A percentile compares a stretch with the other conserved stretches of the same genome.
These are phyloP conservation scores for Symbiodinium natans DNA, from an alignment of 73 alveolate species.

Conservation along the genomic window DNA sequence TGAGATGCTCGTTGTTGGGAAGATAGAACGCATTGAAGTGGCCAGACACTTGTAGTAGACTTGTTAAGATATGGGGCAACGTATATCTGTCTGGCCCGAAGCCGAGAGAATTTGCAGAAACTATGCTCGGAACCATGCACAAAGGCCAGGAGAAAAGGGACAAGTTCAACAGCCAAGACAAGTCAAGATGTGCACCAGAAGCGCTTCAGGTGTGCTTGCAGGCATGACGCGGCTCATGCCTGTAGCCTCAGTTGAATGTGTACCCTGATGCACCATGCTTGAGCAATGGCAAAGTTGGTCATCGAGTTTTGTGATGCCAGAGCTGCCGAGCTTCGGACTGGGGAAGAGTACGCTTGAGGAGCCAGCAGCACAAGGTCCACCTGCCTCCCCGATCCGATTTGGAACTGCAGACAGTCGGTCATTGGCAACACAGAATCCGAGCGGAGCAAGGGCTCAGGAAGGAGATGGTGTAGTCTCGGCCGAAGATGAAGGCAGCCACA, in stretches of 20 bases:
- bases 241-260: background rate
- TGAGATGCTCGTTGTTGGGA: background rate
- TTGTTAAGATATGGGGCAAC: background rate
- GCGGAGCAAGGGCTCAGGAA: background rate
- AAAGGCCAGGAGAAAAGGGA: background rate
- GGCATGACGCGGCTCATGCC: too few relatives aligned
- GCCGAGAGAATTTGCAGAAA: background rate
- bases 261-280: background rate
- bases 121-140: background rate
- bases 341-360: background rate
- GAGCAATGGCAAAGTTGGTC: background rate
- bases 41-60: too few relatives aligned
- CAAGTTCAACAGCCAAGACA: background rate
- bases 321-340: background rate
- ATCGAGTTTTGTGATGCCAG: background rate
- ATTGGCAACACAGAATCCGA: too few relatives aligned
- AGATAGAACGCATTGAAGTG: slow-evolving; percentile 15
- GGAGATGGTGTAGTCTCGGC: background rate
- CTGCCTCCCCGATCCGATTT: too few relatives aligned
- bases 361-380: too few relatives aligned
- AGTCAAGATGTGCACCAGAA: too few relatives aligned
- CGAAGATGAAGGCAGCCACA: background rate
- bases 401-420: too few relatives aligned
- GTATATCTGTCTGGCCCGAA: background rate
- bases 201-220: too few relatives aligned